phyloP scores from a whole-genome alignment of 1,284 basidiomycete genomes.

The Prillingera fragicola region DNA sequence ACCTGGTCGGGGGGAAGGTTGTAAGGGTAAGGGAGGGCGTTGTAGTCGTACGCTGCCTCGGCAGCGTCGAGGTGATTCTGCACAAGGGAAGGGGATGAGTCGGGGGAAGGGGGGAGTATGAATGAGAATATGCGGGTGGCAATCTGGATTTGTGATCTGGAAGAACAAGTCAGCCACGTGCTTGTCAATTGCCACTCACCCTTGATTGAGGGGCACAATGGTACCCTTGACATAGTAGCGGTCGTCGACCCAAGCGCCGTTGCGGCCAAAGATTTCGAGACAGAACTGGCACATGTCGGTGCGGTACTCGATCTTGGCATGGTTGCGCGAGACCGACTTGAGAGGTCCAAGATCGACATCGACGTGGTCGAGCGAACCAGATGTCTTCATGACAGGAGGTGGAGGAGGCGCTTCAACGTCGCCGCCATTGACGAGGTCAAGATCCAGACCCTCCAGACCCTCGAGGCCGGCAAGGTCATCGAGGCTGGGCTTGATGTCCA shows the following conservation, averaged over 20 bases:
- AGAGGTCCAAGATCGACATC: slow-evolving; percentile 96
- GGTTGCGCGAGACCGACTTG: slow-evolving; percentile 92
- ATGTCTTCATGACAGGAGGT: slow-evolving; percentile 25
- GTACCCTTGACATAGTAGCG: slow-evolving; percentile 86
- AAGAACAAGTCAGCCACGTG: slow-evolving; percentile 7
- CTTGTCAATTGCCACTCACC: slow-evolving; percentile 53
- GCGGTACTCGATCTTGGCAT: slow-evolving; percentile 81
- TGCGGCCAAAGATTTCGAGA: slow-evolving; percentile 84
- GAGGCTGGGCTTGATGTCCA: slow-evolving; percentile 17
- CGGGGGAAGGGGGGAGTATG: slow-evolving; percentile 62
- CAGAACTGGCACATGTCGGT: slow-evolving; percentile 68
- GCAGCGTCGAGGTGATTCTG: slow-evolving; percentile 23
- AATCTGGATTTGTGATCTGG: slow-evolving; percentile 95
- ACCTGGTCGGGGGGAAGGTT: slow-evolving; percentile 39
- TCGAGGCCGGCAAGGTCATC: slow-evolving; percentile 5
- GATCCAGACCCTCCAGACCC: not conserved
- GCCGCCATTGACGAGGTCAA: not conserved
- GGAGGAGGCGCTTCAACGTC: slow-evolving; percentile 26
- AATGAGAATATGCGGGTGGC: slow-evolving; percentile 97
- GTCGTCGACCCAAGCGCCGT: slow-evolving; percentile 97
- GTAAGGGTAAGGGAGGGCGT: slow-evolving; percentile 39
- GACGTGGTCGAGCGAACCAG: slow-evolving; percentile 54
- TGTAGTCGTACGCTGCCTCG: slow-evolving; percentile 20
- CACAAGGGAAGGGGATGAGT: slow-evolving; percentile 29
- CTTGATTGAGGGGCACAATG: slow-evolving; percentile 70